A percentile compares a stretch with the other conserved stretches of the same genome.
phyloP scores from a whole-genome alignment of 371 early-diverging fungal species.

The Saksenaea vasiformis region DNA sequence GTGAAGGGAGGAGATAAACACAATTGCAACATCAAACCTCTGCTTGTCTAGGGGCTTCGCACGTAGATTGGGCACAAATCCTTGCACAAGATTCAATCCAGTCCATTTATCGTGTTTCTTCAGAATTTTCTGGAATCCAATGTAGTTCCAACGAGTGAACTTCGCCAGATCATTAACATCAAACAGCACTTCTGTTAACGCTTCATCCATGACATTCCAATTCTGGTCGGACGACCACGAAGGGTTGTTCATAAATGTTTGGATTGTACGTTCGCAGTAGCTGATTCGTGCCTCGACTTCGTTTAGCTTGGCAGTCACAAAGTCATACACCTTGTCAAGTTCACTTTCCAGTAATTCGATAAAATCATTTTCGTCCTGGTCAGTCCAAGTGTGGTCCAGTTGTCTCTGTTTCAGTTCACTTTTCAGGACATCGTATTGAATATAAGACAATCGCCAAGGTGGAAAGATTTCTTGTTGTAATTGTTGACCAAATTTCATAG shows the following conservation, averaged over 20 bases:
- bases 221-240: constrained; percentile 53
- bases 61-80: constrained; percentile 77
- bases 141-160: constrained; percentile 92
- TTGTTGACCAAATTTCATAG: constrained; percentile 50
- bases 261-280: constrained; percentile 65
- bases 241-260: constrained; percentile 40
- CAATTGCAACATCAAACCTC: constrained; percentile 85
- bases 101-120: constrained; percentile 93
- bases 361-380: constrained; percentile 80
- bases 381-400: constrained; percentile 55
- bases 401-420: constrained; percentile 69
- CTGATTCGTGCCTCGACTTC: constrained; percentile 86
- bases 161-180: constrained; percentile 92
- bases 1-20: constrained; percentile 88
- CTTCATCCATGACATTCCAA: constrained; percentile 70
- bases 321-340: constrained; percentile 80
- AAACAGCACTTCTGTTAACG: constrained; percentile 76
- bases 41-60: constrained; percentile 86
- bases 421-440: constrained; percentile 91
- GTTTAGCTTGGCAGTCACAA: constrained; percentile 86
- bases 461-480: constrained; percentile 46
- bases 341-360: constrained; percentile 82
- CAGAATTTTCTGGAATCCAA: constrained; percentile 94
- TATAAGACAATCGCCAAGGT: constrained; percentile 88
- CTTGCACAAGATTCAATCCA: constrained; percentile 47